Percentiles rank a stretch among this genome's conserved stretches.
These are phyloP conservation scores for Apiospora kogelbergensis DNA, from an alignment of 2,329 filamentous ascomycete species.

Conservation along the genomic window DNA sequence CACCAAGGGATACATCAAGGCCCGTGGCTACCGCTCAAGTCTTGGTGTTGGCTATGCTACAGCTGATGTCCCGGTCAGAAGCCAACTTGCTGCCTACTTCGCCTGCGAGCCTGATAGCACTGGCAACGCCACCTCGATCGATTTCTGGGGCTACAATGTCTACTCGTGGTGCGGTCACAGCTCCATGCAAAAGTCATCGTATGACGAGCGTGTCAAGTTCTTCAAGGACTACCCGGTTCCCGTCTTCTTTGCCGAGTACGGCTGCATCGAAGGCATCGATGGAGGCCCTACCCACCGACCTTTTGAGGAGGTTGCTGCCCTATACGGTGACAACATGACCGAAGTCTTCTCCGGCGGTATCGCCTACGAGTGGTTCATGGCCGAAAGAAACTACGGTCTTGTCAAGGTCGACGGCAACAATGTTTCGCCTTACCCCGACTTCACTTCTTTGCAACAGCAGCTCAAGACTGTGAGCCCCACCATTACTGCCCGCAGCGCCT, in stretches of 20 bases:
- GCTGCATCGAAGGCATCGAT: slow-evolving; percentile 70
- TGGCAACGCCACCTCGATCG: slow-evolving; percentile 58
- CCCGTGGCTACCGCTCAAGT: slow-evolving; percentile 66
- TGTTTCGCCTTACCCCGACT: slow-evolving; percentile 72
- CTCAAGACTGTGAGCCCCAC: slow-evolving; percentile 68
- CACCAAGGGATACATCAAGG: slow-evolving; percentile 89
- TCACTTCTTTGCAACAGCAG: slow-evolving; percentile 67
- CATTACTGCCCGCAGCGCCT: slow-evolving; percentile 63
- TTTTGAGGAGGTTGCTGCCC: slow-evolving; percentile 81
- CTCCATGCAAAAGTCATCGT: slow-evolving; percentile 74
- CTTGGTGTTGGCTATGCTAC: slow-evolving; percentile 95
- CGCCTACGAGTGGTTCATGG: slow-evolving; percentile 98
- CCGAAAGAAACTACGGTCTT: slow-evolving; percentile 84
- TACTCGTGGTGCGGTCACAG: slow-evolving; percentile 98
- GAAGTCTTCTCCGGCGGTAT: slow-evolving; percentile 91
- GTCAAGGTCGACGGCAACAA: slow-evolving; percentile 59
- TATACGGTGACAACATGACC: slow-evolving; percentile 78
- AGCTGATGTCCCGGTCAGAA: slow-evolving; percentile 82
- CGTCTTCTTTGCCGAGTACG: slow-evolving; percentile 98
- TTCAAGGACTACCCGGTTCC: slow-evolving; percentile 89
- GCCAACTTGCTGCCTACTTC: slow-evolving; percentile 86
- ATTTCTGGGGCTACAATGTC: slow-evolving; percentile 99
- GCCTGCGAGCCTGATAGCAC: slow-evolving; percentile 72
- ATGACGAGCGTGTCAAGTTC: slow-evolving; percentile 78
- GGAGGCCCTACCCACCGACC: slow-evolving; percentile 63